Base-by-base conservation (phyloP, 306 rosid species). In the Lathyrus aphaca region DNA sequence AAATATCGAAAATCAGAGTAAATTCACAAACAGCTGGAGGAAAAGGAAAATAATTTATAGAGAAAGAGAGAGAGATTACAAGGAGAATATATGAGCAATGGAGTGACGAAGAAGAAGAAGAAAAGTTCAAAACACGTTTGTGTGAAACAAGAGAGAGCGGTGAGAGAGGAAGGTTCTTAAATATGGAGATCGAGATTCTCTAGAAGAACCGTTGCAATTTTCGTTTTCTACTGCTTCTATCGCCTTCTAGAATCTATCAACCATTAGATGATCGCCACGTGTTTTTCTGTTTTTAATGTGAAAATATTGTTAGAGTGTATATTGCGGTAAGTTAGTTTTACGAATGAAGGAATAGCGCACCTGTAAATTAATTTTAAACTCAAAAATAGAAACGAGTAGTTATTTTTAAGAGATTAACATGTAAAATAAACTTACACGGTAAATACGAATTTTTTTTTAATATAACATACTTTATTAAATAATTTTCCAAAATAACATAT, bases 211-310 rank as follows among this genome's bases (percentile, higher is more conserved):
- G 10, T 77, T 64, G 69, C 6, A 16, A 6, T 35, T 19, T 7
- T 42, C n/a, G 9, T 63, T 46, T 71, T 64, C 48, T 15, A 11
- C 21, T 25, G 51, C 54, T 27, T 68, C 88, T n/a, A 54, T 10
- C 73, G 27, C 88, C 61, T 83, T 91, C 90, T 78, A 84, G 96
- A 91, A 82, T 66, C 68, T 84, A 66, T 91, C 1, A 3, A 6
- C 82, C 89, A 68, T 8, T 62, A 4, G 1, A 4, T 35, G 0
- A 3, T 5, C 29, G 57, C 65, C 82, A 56, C 85, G 83, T 59
- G 77, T 63, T 55, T 37, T 42, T 42, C 13, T 42, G n/a, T 42
- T 42, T 42, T 40, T 40, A 2, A 3, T 42, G 15, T 40, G 12
- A 3, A 3, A 40, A 40, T 0, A 8, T 32, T 1, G n/a, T n/a